These are phyloP conservation scores for Jamesozyma lodderae DNA, from an alignment of 805 yeast genomes.

Conservation along the genomic window DNA sequence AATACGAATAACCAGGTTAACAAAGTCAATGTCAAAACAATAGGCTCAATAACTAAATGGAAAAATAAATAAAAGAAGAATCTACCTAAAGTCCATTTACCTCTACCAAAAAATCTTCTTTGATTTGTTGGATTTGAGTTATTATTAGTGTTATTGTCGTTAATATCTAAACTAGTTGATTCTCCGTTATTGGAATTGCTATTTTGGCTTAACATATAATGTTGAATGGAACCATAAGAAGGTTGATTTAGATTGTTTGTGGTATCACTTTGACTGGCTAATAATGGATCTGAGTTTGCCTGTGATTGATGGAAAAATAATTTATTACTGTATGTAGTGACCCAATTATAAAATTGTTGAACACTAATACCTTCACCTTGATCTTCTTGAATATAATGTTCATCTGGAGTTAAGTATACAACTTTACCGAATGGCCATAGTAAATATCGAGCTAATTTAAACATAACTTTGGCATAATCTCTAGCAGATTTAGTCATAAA, in stretches of 20 bases:
- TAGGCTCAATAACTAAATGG: slow-evolving; percentile 63
- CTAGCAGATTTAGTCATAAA: slow-evolving; percentile 40
- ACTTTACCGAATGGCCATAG: slow-evolving; percentile 85
- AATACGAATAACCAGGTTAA: slow-evolving; percentile 77
- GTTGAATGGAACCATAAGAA: slow-evolving; percentile 23
- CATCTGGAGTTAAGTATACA: slow-evolving; percentile 68
- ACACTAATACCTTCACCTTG: slow-evolving; percentile 79
- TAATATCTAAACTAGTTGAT: neutral
- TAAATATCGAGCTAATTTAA: slow-evolving; percentile 60
- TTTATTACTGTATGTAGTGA: slow-evolving; percentile 63
- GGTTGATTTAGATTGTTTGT: too few species aligned
- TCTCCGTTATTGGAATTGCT: neutral
- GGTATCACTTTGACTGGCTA: neutral
- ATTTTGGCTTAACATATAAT: slow-evolving; percentile 18
- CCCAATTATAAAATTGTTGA: slow-evolving; percentile 83
- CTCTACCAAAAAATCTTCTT: slow-evolving; percentile 77
- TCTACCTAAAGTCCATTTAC: slow-evolving; percentile 82
- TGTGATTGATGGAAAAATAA: slow-evolving; percentile 51
- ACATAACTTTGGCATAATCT: slow-evolving; percentile 53
- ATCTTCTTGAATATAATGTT: slow-evolving; percentile 77
- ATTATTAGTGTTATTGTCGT: neutral
- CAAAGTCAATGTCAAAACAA: slow-evolving; percentile 44
- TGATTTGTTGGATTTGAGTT: slow-evolving; percentile 15
- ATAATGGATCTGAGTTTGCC: slow-evolving; percentile 2
- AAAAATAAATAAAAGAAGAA: slow-evolving; percentile 64